Evolutionary conservation across 1,284 basidiomycete species (phyloP).

Genomic region (Cryptococcus amylolentus): DNA sequence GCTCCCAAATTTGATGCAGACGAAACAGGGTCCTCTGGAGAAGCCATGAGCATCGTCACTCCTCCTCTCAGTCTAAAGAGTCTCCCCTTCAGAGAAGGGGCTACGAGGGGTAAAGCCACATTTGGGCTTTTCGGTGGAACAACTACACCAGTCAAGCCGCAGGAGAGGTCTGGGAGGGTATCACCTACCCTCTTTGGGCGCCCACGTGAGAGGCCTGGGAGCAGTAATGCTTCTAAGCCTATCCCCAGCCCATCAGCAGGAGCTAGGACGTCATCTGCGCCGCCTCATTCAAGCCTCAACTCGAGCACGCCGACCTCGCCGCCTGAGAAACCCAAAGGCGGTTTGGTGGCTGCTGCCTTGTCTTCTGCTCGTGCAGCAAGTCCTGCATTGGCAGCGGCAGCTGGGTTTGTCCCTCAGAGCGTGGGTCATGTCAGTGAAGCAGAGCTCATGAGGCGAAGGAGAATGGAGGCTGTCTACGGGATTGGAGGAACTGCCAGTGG

Average conservation of each 20-base stretch:
- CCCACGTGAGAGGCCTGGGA: not conserved
- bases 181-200: conserved; percentile 1
- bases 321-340: conserved; percentile 22
- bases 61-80: conserved; percentile 20
- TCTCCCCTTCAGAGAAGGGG: conserved; percentile 9
- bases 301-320: not conserved
- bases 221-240: not conserved
- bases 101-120: conserved; percentile 30
- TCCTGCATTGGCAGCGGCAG: conserved; percentile 37
- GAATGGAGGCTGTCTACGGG: conserved; percentile 54
- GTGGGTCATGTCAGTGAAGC: conserved; percentile 64
- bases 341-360: conserved; percentile 38
- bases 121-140: conserved; percentile 36
- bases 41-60: conserved; percentile 27
- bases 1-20: conserved; percentile 39
- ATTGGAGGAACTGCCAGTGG: conserved; percentile 41
- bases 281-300: not conserved
- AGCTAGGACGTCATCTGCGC: not conserved
- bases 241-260: no score
- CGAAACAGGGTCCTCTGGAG: conserved; percentile 38
- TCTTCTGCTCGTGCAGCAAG: conserved; percentile 39
- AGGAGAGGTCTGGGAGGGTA: not conserved
- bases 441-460: conserved; percentile 71
- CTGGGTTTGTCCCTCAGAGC: conserved; percentile 51
- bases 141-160: not conserved